Evolutionary conservation across 108 stramenopile genomes (phyloP).

Genomic region (Conticribra weissflogii): DNA sequence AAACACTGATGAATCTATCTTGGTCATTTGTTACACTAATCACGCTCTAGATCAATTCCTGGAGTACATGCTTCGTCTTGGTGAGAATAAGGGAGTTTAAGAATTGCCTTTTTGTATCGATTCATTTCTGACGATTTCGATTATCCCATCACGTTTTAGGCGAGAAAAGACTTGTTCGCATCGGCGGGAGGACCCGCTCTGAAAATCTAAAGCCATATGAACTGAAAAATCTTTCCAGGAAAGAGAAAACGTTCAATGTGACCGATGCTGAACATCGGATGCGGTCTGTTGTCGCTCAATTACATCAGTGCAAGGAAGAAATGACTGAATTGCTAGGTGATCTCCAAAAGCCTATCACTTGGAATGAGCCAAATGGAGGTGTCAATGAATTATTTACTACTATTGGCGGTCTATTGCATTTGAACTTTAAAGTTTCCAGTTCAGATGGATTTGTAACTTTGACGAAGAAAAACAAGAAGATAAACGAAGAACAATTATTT

Average conservation of each 20-base stretch:
- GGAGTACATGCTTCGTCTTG: constrained; percentile 47
- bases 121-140: too few relatives aligned
- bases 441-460: constrained; percentile 41
- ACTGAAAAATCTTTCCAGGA: constrained; percentile 29
- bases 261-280: constrained; percentile 25
- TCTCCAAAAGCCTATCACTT: constrained; percentile 26
- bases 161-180: constrained; percentile 58
- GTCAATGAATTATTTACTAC: constrained; percentile 14
- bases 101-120: too few relatives aligned
- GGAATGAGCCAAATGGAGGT: constrained; percentile 18
- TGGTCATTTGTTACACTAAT: constrained; percentile 78
- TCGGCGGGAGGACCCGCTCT: constrained; percentile 72
- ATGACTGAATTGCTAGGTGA: constrained; percentile 24
- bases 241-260: constrained; percentile 11
- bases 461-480: constrained; percentile 22
- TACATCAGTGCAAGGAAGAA: constrained; percentile 27
- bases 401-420: constrained; percentile 2
- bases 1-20: constrained; percentile 56
- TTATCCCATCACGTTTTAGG: too few relatives aligned
- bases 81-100: too few relatives aligned
- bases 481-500: constrained; percentile 40
- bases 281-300: constrained; percentile 41
- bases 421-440: constrained; percentile 2
- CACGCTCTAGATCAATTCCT: constrained; percentile 88
- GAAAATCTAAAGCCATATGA: constrained; percentile 39